Conservation (phyloP, 768 basidiomycete species). For the Leucocoprinus birnbaumii region DNA sequence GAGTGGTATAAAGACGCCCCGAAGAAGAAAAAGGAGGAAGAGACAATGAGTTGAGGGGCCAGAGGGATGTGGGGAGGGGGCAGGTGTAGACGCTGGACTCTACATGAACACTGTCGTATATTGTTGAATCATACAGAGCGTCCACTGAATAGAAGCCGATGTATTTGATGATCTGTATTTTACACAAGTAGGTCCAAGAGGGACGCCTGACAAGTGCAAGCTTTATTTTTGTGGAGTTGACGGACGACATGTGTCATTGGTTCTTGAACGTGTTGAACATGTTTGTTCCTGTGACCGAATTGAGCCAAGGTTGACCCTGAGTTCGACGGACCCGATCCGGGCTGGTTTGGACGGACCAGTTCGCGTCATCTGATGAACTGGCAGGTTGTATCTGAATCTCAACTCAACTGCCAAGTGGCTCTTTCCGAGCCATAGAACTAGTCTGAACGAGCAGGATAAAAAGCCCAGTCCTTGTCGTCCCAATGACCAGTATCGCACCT, state of each 20-base stretch:
- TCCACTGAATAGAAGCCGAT: slow-evolving; percentile 3
- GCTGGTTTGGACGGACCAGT: slow-evolving; percentile 4
- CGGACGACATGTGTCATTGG: slow-evolving; percentile 18
- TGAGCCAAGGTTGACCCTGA: slow-evolving; percentile 15
- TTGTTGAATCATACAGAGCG: slow-evolving; percentile 6
- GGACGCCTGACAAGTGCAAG: slow-evolving; percentile 13
- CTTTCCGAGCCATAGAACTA: slow-evolving; percentile 15
- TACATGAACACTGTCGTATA: neutral
- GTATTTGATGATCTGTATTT: slow-evolving; percentile 4
- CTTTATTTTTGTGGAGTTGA: slow-evolving; percentile 9
- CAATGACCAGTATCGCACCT: slow-evolving; percentile 14
- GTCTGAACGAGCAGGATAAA: slow-evolving; percentile 3
- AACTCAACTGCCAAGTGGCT: slow-evolving; percentile 3
- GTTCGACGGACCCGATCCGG: slow-evolving; percentile 27
- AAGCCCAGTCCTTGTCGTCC: slow-evolving; percentile 13
- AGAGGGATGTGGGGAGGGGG: neutral
- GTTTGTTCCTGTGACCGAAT: slow-evolving; percentile 28
- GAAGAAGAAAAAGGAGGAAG: slow-evolving; percentile 40
- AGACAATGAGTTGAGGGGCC: slow-evolving; percentile 7
- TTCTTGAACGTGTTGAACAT: slow-evolving; percentile 17
- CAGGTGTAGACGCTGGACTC: neutral
- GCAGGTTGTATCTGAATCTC: slow-evolving; percentile 16
- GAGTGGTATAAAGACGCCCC: slow-evolving; percentile 76
- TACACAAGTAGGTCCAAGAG: slow-evolving; percentile 9
- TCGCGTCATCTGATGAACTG: slow-evolving; percentile 21